phyloP scores from a whole-genome alignment of 176 grass and related monocot species.

The Aegilops speltoides region DNA sequence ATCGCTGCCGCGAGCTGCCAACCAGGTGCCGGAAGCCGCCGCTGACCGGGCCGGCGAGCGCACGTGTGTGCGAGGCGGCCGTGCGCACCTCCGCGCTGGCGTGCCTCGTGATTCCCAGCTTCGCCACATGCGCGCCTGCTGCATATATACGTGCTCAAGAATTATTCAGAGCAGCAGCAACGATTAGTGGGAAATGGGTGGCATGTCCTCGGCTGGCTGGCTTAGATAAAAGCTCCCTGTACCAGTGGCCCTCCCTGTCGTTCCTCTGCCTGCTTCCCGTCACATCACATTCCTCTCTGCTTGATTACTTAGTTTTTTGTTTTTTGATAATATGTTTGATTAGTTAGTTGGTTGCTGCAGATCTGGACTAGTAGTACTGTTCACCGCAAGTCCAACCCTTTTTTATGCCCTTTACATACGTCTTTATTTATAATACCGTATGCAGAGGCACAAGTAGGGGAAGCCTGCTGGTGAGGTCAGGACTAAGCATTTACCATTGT shows the following conservation, averaged over 20 bases:
- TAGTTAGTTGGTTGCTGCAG: constrained; percentile 5
- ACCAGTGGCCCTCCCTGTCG: neutral
- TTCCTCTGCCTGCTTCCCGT: neutral
- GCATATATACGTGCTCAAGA: too few relatives aligned
- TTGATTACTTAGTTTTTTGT: too few relatives aligned
- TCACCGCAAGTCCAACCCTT: neutral
- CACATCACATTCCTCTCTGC: neutral
- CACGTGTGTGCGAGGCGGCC: constrained; percentile 12
- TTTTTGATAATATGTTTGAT: neutral
- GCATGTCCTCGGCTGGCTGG: constrained; percentile 32
- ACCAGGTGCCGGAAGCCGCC: too few relatives aligned
- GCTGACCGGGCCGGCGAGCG: neutral
- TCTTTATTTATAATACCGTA: neutral
- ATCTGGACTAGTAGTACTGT: constrained; percentile 1
- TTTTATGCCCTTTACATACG: neutral
- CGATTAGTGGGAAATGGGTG: constrained; percentile 23
- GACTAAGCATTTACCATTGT: too few relatives aligned
- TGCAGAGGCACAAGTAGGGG: too few relatives aligned
- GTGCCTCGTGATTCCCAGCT: constrained; percentile 28
- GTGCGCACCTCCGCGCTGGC: constrained; percentile 31
- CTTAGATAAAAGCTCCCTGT: neutral
- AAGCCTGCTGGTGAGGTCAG: too few relatives aligned
- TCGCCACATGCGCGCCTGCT: neutral
- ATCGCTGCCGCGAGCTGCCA: too few relatives aligned
- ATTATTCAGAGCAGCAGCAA: neutral